These are phyloP conservation scores for Cercospora sp. DNA, from an alignment of 2,329 filamentous ascomycete genomes.

Conservation along the genomic window DNA sequence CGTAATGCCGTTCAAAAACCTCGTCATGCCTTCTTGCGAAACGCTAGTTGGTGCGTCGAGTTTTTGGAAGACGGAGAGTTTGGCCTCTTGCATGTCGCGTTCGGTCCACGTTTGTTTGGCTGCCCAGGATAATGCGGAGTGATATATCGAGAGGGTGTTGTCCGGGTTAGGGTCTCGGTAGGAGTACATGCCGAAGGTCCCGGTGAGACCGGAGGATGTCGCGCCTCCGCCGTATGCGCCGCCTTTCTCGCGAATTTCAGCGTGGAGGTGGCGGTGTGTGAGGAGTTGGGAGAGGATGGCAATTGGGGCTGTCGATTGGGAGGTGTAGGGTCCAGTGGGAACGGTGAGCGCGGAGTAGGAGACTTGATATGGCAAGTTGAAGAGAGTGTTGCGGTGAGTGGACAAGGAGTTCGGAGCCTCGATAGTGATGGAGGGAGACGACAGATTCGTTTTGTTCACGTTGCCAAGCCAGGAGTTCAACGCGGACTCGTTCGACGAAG, in stretches of 20 bases:
- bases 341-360: slow-evolving; percentile 86
- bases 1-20: slow-evolving; percentile 81
- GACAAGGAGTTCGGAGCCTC: slow-evolving; percentile 36
- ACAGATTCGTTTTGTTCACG: slow-evolving; percentile 27
- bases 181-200: slow-evolving; percentile 90
- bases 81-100: slow-evolving; percentile 90
- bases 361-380: slow-evolving; percentile 93
- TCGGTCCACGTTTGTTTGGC: slow-evolving; percentile 77
- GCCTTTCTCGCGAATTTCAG: slow-evolving; percentile 96
- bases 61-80: slow-evolving; percentile 88
- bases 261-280: slow-evolving; percentile 94
- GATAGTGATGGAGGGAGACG: neutral
- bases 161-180: slow-evolving; percentile 95
- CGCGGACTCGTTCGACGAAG: slow-evolving; percentile 66
- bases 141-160: slow-evolving; percentile 84
- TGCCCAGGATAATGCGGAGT: slow-evolving; percentile 78
- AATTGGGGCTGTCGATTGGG: slow-evolving; percentile 72
- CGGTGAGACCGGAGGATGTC: slow-evolving; percentile 75
- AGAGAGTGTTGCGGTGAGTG: slow-evolving; percentile 68
- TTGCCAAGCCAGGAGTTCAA: slow-evolving; percentile 67
- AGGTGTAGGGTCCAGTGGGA: slow-evolving; percentile 79
- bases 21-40: slow-evolving; percentile 80
- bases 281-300: slow-evolving; percentile 88
- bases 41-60: slow-evolving; percentile 87
- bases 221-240: slow-evolving; percentile 94